Conservation (phyloP, 768 basidiomycete genomes). For the Termitomyces sp. region DNA sequence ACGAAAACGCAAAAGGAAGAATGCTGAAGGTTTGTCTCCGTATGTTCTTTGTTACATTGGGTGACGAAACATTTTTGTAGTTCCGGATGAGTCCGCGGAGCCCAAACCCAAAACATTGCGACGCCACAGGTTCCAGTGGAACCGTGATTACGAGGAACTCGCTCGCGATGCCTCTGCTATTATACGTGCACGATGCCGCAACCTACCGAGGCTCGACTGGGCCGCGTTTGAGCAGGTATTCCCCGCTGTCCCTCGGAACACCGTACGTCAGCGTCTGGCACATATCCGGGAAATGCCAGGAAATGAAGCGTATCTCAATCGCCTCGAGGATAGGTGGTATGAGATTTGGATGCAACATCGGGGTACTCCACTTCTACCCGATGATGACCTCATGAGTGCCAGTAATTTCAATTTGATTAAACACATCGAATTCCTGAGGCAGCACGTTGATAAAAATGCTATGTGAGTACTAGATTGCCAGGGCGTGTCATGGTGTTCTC, state of each 20-base stretch:
- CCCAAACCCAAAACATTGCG: slow-evolving; percentile 28
- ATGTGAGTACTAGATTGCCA: slow-evolving; percentile 52
- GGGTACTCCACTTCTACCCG: slow-evolving; percentile 64
- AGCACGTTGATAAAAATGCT: slow-evolving; percentile 80
- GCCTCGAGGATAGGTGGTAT: slow-evolving; percentile 81
- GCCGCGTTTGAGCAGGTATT: slow-evolving; percentile 76
- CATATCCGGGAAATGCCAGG: slow-evolving; percentile 60
- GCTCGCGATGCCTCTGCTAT: slow-evolving; percentile 82
- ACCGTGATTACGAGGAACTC: slow-evolving; percentile 82
- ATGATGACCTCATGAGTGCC: slow-evolving; percentile 63
- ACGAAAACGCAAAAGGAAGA: slow-evolving; percentile 30
- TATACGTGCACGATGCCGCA: slow-evolving; percentile 73
- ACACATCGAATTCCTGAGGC: slow-evolving; percentile 80
- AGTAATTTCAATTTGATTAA: slow-evolving; percentile 75
- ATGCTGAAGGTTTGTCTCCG: slow-evolving; percentile 24
- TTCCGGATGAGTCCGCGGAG: slow-evolving; percentile 7
- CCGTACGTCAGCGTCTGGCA: slow-evolving; percentile 64
- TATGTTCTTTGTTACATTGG: not conserved
- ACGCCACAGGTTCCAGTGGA: slow-evolving; percentile 80
- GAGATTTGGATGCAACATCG: slow-evolving; percentile 71
- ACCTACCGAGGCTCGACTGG: slow-evolving; percentile 60
- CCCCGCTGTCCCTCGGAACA: slow-evolving; percentile 68
- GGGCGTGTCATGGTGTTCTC: not conserved
- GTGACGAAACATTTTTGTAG: not conserved
- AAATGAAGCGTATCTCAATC: slow-evolving; percentile 70